Evolutionary conservation across 2,329 filamentous ascomycete species (phyloP), one percentile per base, ranked within the genome.

Genomic region (Metarhizium brunneum): DNA sequence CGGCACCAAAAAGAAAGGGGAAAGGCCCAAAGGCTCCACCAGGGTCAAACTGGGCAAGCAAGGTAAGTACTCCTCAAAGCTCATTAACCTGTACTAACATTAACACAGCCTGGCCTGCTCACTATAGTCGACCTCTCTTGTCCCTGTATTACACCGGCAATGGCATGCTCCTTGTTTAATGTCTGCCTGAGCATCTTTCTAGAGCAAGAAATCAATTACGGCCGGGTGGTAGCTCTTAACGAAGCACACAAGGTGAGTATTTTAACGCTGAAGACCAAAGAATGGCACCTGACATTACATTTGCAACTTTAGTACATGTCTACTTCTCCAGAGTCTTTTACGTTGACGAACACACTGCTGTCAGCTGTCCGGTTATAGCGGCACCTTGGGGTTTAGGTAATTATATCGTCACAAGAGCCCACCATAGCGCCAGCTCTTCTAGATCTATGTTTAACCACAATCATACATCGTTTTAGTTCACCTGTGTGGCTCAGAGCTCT

Each of bases 371-470:
- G 86, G 0, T 74, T 85, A 30, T 86, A 91, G 66, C 81, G 86
- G 0, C 87, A 91, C 64, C 69, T 83, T 2, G 86, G 78, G 0
- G 76, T 79, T 0, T 77, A 86, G 1, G 74, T 90, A 4, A 66
- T 91, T 42, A 83, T 90, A 32, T 83, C 86, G 0, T 90, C 87
- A 0, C 86, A 92, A 64, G 87, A 91, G 62, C 87, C 87, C 0
- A 88, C 84, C 0, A 76, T 90, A 4, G 83, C 83, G 0, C 80
- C 82, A 0, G 76, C 77, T 29, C 75, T 92, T 0, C 75, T 90
- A 0, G 85, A 88, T 54, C 72, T 91, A 0, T 88, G 83, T 64
- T 84, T 80, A 2, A 71, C 86, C 32, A 85, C 81, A 0, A 74
- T 90, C 38, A 81, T 89, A 0, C 86, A 90, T 62, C 77, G 84